Evolutionary conservation across 23 red algal species (phyloP), one percentile per base, ranked within the genome.

Genomic region (Gracilaria vermiculophylla): DNA sequence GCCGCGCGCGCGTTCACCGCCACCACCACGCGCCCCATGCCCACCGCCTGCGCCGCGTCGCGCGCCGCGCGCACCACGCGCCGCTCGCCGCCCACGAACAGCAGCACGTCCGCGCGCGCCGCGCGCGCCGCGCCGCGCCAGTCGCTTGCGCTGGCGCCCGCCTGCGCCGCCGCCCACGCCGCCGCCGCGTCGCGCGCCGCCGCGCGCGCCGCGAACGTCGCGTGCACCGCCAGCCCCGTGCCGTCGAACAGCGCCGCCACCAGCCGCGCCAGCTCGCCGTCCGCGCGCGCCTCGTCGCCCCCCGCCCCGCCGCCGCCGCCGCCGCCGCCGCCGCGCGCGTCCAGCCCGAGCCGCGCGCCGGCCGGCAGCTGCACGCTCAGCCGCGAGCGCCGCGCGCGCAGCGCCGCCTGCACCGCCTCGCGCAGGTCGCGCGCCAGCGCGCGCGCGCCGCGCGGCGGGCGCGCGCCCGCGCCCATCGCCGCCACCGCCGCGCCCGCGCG

Each of bases 371-470:
- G 8, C 29, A 88, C 17, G 20, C 21, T 24, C 17, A 88, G 48
- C 19, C 83, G 83, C 21, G 67, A 76, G 5, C 60, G 66, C n/a
- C 83, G 82, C 33, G 82, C 62, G 23, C 44, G 47, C 35, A 87
- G 44, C 27, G 66, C 69, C 17, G 27, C 27, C 77, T 88, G 83
- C 29, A 88, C 5, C 23, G 83, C 66, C 19, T 31, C 2, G 32
- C 43, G 64, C 9, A 88, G 13, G 65, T 74, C 64, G 35, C 37
- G 35, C 51, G 58, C 83, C 42, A 64, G 21, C 32, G 17, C n/a
- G 21, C 65, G 58, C 29, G 67, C 67, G 66, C 83, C 69, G 1
- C 69, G 65, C 36, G 83, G 83, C 36, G 83, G 83, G 11, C 52
- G 13, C 16, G n/a, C n/a, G n/a, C n/a, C n/a, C n/a, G n/a, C n/a